These are phyloP conservation scores for Saccharomyces uvarum DNA, from an alignment of 1,139 yeast species.

Conservation along the genomic window DNA sequence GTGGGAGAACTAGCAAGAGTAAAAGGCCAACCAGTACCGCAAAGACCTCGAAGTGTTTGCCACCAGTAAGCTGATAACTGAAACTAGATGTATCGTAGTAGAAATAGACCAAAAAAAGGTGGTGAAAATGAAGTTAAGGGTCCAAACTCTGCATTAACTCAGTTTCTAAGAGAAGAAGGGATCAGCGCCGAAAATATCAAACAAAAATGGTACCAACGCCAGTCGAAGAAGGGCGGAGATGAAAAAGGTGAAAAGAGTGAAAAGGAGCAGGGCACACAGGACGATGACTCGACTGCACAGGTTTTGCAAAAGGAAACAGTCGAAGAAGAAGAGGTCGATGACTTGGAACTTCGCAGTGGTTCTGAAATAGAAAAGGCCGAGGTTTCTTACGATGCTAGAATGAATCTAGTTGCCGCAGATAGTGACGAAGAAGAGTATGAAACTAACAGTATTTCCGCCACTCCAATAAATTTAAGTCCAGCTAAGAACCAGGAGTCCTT, in stretches of 20 bases:
- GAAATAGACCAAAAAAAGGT: slow-evolving; percentile 26
- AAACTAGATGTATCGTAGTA: slow-evolving; percentile 23
- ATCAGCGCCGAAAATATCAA: slow-evolving; percentile 77
- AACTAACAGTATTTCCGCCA: slow-evolving; percentile 6
- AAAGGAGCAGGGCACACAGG: slow-evolving; percentile 7
- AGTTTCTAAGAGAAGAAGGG: slow-evolving; percentile 73
- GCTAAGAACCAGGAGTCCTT: slow-evolving; percentile 4
- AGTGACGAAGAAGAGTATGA: slow-evolving; percentile 29
- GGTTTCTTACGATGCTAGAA: slow-evolving; percentile 5
- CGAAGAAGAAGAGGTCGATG: slow-evolving; percentile 5
- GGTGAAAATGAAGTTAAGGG: slow-evolving; percentile 49
- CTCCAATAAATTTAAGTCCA: slow-evolving; percentile 2
- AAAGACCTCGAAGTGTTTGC: not conserved
- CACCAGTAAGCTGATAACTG: not conserved
- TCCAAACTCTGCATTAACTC: slow-evolving; percentile 74
- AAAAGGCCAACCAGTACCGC: not conserved
- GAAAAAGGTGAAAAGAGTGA: slow-evolving; percentile 9
- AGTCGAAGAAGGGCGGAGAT: slow-evolving; percentile 27
- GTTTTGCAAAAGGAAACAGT: not conserved
- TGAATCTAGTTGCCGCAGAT: slow-evolving; percentile 11
- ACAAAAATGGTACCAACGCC: slow-evolving; percentile 43
- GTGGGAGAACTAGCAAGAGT: not conserved
- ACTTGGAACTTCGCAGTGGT: slow-evolving; percentile 2
- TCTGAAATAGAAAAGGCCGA: slow-evolving; percentile 1
- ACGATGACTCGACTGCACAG: not conserved